phyloP scores from a whole-genome alignment of 768 basidiomycete genomes.

The Pleurotus djamor region DNA sequence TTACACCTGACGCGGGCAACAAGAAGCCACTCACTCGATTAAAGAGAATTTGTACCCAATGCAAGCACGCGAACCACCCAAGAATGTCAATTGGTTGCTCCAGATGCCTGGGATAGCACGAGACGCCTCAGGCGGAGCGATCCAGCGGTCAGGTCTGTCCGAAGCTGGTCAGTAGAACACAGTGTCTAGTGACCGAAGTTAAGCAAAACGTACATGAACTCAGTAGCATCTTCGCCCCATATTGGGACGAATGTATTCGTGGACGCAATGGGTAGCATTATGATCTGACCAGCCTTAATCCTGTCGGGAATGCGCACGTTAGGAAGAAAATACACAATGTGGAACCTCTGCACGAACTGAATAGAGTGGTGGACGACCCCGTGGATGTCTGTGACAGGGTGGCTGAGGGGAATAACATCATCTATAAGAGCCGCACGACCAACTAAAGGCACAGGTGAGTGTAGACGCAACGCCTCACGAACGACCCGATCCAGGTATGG shows the following conservation, averaged over 20 bases:
- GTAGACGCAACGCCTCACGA: constrained; percentile 39
- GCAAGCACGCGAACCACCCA: constrained; percentile 63
- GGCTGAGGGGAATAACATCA: constrained; percentile 33
- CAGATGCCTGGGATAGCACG: constrained; percentile 55
- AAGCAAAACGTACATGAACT: constrained; percentile 43
- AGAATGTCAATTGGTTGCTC: constrained; percentile 58
- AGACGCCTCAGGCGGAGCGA: constrained; percentile 38
- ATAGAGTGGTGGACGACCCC: constrained; percentile 28
- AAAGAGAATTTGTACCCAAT: constrained; percentile 68
- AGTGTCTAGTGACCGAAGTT: not conserved
- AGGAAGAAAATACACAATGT: not conserved
- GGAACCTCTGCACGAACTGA: constrained; percentile 9
- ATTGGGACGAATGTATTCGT: constrained; percentile 39
- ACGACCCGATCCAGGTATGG: constrained; percentile 50
- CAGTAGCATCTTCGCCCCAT: constrained; percentile 51
- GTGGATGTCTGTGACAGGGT: constrained; percentile 28
- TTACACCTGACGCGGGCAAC: not conserved
- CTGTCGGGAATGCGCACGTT: constrained; percentile 6
- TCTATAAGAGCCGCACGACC: constrained; percentile 31
- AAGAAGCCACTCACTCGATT: constrained; percentile 41
- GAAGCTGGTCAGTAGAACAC: not conserved
- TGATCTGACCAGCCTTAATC: constrained; percentile 13
- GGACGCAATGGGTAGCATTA: constrained; percentile 33
- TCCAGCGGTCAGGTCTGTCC: constrained; percentile 67
- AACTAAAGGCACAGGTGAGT: constrained; percentile 32